Conservation (phyloP, 345 rosid species). For the Populus tremula region DNA sequence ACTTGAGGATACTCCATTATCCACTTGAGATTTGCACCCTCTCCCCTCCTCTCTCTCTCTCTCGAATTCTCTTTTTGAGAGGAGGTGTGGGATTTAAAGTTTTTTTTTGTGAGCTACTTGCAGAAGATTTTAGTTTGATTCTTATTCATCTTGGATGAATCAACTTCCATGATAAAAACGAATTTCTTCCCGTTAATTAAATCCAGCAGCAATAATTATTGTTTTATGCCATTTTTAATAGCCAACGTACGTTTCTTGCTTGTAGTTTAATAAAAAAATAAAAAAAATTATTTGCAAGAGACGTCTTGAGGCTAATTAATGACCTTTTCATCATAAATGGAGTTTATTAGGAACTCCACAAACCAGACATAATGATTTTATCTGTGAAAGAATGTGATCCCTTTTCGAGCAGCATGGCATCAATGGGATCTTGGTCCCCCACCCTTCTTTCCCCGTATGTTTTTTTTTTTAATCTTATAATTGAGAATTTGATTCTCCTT, state of each 20-base stretch:
- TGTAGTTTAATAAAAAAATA: conserved; percentile 11
- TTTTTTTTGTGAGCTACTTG: not conserved
- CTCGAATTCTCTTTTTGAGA: too few species aligned
- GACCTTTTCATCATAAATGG: conserved; percentile 13
- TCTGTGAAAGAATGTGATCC: conserved; percentile 33
- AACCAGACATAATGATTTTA: conserved; percentile 36
- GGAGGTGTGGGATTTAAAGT: not conserved
- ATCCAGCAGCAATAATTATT: too few species aligned
- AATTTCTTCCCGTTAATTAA: not conserved
- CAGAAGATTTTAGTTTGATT: not conserved
- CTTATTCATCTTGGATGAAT: not conserved
- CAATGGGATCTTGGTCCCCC: conserved; percentile 42
- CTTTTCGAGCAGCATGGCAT: conserved; percentile 25
- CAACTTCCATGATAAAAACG: not conserved
- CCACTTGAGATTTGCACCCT: not conserved
- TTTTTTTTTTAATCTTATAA: not conserved
- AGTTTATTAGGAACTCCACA: conserved; percentile 35
- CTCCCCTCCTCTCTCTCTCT: not conserved
- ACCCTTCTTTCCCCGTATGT: not conserved
- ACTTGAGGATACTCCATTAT: not conserved
- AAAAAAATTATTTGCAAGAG: conserved; percentile 3
- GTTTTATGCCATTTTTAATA: not conserved
- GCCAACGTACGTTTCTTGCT: not conserved
- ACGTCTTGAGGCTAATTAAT: conserved; percentile 8
- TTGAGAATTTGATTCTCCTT: conserved; percentile 27